Conservation (phyloP, 257 asterid species). For the Paulownia fortunei region DNA sequence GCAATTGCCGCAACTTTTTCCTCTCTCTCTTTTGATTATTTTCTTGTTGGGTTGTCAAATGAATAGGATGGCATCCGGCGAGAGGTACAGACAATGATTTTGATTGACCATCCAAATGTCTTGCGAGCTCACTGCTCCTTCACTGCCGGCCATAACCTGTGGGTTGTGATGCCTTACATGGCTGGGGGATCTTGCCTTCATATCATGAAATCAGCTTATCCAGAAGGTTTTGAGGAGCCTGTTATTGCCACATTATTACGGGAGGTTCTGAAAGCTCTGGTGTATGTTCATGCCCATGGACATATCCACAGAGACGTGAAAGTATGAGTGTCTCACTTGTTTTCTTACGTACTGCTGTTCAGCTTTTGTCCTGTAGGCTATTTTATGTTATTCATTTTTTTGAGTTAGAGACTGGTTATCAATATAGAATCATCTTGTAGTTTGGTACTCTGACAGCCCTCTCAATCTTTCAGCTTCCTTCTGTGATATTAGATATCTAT, state of each 20-base stretch:
- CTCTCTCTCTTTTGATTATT: slow-evolving; percentile 12
- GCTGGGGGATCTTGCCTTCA: slow-evolving; percentile 98
- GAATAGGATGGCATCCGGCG: slow-evolving; percentile 94
- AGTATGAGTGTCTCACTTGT: slow-evolving; percentile 49
- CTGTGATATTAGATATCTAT: not conserved
- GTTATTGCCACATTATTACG: slow-evolving; percentile 83
- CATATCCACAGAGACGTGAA: slow-evolving; percentile 99
- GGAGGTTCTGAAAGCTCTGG: slow-evolving; percentile 98
- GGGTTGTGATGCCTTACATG: slow-evolving; percentile 99
- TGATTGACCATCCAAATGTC: slow-evolving; percentile 91
- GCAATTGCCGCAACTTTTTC: slow-evolving; percentile 17
- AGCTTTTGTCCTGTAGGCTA: not conserved
- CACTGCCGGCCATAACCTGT: slow-evolving; percentile 79
- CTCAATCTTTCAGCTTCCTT: slow-evolving; percentile 23
- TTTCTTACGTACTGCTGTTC: slow-evolving; percentile 10
- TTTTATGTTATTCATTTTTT: slow-evolving; percentile 17
- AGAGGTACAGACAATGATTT: slow-evolving; percentile 90
- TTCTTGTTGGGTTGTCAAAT: slow-evolving; percentile 34
- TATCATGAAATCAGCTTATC: slow-evolving; percentile 85
- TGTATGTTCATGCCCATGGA: slow-evolving; percentile 93
- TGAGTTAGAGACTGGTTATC: slow-evolving; percentile 16
- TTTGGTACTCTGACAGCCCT: slow-evolving; percentile 16
- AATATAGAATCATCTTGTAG: not conserved
- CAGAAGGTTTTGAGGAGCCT: slow-evolving; percentile 99
- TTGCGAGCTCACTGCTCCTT: slow-evolving; percentile 95